Conservation (phyloP, 2,329 filamentous ascomycete genomes). For the Fusarium sambucinum region DNA sequence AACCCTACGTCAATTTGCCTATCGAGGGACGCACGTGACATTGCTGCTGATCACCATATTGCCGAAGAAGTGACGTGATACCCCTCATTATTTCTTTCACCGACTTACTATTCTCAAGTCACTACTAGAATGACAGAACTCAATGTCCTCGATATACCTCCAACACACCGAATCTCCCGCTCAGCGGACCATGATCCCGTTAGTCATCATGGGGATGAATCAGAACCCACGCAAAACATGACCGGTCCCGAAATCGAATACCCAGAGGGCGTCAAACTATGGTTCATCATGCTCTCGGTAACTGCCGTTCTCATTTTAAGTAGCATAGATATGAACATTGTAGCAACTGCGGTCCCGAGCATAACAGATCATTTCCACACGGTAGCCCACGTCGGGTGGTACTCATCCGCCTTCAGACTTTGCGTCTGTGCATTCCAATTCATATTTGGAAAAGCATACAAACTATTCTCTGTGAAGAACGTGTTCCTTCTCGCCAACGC, state of each 20-base stretch:
- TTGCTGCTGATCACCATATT: not conserved
- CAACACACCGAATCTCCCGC: fast-evolving
- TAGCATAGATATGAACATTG: slow-evolving; percentile 44
- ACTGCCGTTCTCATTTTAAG: slow-evolving; percentile 19
- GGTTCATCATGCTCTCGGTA: slow-evolving; percentile 19
- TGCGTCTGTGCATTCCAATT: slow-evolving; percentile 56
- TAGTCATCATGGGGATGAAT: not conserved
- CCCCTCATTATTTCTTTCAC: not conserved
- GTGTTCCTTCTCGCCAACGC: slow-evolving; percentile 55
- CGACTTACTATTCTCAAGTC: no score
- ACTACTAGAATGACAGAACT: slow-evolving; percentile 1
- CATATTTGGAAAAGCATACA: slow-evolving; percentile 33
- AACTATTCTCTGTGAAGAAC: slow-evolving; percentile 33
- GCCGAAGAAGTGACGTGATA: no score
- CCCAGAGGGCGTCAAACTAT: slow-evolving; percentile 9
- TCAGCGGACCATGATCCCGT: fast-evolving
- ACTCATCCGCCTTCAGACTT: slow-evolving; percentile 50
- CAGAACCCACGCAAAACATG: fast-evolving
- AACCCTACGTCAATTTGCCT: no score
- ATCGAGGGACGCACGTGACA: no score
- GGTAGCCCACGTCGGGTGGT: slow-evolving; percentile 43
- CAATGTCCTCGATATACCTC: fast-evolving
- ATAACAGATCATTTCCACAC: slow-evolving; percentile 47
- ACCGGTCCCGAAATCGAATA: not conserved
- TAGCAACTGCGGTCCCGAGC: slow-evolving; percentile 44